Conservation (phyloP, 345 rosid species). For the Eucalyptus dawsonii region DNA sequence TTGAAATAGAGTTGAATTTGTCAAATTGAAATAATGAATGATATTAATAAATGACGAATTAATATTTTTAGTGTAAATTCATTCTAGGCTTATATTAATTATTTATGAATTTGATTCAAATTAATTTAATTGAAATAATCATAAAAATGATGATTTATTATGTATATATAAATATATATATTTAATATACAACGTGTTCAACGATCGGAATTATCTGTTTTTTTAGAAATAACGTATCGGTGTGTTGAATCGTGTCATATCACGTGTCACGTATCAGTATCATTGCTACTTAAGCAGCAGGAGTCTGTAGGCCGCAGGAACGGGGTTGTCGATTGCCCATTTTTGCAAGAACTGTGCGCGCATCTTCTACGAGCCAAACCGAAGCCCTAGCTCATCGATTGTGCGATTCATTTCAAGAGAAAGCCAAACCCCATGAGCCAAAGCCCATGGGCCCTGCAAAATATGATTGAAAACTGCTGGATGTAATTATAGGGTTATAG, state of each 20-base stretch:
- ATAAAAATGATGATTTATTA: too few relatives aligned
- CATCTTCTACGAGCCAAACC: background rate
- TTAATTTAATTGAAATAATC: too few relatives aligned
- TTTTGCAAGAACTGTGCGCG: background rate
- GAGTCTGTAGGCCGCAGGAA: accelerated
- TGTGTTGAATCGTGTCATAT: accelerated
- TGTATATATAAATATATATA: too few relatives aligned
- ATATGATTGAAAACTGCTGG: background rate
- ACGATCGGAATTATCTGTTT: accelerated
- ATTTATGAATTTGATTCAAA: too few relatives aligned
- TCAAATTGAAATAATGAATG: too few relatives aligned
- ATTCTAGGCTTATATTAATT: too few relatives aligned
- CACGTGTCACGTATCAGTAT: accelerated
- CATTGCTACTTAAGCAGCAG: accelerated
- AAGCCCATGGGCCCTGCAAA: background rate
- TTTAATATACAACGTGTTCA: too few relatives aligned
- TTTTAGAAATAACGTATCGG: accelerated
- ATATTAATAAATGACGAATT: too few relatives aligned
- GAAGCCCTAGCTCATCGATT: background rate
- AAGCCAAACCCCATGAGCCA: background rate
- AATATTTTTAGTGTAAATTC: too few relatives aligned
- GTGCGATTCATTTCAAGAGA: background rate
- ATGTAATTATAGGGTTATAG: background rate
- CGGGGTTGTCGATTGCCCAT: accelerated
- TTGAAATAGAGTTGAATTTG: too few relatives aligned